Evolutionary conservation across 305 asterid genomes (phyloP).

Genomic region (Solanum hybrid): DNA sequence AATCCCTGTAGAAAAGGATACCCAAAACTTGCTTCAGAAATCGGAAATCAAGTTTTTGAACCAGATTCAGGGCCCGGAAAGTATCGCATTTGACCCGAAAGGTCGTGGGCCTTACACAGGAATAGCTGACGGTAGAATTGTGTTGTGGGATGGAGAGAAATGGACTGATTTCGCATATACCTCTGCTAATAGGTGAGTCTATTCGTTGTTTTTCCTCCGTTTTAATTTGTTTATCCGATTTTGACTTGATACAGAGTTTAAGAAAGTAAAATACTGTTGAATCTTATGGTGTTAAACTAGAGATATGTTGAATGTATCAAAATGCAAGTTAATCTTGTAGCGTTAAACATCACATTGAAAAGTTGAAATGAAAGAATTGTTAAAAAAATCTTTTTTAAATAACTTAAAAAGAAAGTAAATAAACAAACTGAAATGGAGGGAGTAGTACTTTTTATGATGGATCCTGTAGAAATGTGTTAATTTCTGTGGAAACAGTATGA

Average conservation of each 20-base stretch:
- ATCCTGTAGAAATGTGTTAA: background rate
- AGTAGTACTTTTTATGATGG: background rate
- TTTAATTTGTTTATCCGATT: background rate
- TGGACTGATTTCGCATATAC: conserved; percentile 82
- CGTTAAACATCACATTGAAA: too few relatives aligned
- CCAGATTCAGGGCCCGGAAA: conserved; percentile 85
- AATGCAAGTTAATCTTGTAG: too few relatives aligned
- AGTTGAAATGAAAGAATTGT: too few relatives aligned
- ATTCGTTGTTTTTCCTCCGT: background rate
- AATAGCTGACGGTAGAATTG: conserved; percentile 74
- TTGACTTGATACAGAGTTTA: background rate
- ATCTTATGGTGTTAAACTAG: background rate
- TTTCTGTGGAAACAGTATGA: background rate
- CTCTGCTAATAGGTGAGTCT: conserved; percentile 65
- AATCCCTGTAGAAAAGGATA: conserved; percentile 54
- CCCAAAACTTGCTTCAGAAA: conserved; percentile 54
- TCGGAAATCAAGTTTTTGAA: conserved; percentile 73
- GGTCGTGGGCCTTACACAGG: conserved; percentile 95
- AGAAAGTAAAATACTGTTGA: background rate
- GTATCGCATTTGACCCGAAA: conserved; percentile 70
- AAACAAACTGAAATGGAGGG: background rate
- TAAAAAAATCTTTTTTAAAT: too few relatives aligned
- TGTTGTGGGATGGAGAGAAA: conserved; percentile 75
- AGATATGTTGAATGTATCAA: background rate
- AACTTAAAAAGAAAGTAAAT: background rate